Base-by-base conservation (phyloP, 345 rosid species). In the Euphorbia peplus region DNA sequence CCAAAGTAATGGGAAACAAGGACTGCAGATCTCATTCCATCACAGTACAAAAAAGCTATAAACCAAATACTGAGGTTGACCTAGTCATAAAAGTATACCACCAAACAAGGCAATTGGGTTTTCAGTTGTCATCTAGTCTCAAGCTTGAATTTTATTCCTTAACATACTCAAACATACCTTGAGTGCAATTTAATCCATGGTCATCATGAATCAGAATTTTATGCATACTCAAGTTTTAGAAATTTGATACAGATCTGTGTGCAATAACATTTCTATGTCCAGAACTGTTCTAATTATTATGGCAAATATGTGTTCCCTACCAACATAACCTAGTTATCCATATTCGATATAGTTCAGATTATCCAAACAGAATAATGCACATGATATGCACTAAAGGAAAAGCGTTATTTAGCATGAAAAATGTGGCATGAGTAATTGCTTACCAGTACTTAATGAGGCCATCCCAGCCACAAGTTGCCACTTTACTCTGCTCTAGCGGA, bases 381-480 rank as follows among this genome's bases (percentile, higher is more conserved):
- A 18, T 47, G 19, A 46, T 22, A 32, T 28, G 39, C 54, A 64
- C 4, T 7, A 10, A 44, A 44, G 50, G 50, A 1, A 12, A 47
- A 52, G 15, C 18, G 21, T 9, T 21, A 56, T 57, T 9, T 24
- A 16, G 56, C 44, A 5, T 15, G 19, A 58, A 25, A 32, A 48
- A 9, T 13, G 16, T 30, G 39, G 53, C 22, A 50, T 14, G 69
- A 63, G 47, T 78, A 39, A 72, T 60, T 46, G 75, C 95, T 73
- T 66, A 95, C 98, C 97, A 95, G 82, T 95, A 95, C 83, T 95
- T 91, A 65, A 95, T 95, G 78, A 91, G 80, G 78, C 99, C 99
- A 66, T 95, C 99, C 99, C 99, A 95, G 68, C 99, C 90, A 82
- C 99, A 95, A 21, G 99, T 95, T 35, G 98, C 99, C 5, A 91